phyloP scores from a whole-genome alignment of 2,329 filamentous ascomycete genomes.

The Ceratocystis lukuohia region DNA sequence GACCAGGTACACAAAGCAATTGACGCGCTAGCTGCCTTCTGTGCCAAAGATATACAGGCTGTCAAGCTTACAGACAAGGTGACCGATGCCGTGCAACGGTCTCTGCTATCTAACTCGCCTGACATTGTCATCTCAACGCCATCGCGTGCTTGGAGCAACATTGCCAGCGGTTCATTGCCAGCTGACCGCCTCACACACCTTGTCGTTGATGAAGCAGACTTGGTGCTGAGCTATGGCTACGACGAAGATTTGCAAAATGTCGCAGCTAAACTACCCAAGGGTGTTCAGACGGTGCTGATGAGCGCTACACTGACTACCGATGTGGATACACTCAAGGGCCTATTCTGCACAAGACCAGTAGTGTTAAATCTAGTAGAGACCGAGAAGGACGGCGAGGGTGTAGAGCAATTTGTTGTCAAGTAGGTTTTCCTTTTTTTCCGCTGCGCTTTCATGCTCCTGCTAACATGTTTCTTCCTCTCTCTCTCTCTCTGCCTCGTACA shows the following conservation, averaged over 20 bases:
- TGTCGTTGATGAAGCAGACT: conserved; percentile 86
- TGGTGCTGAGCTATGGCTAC: conserved; percentile 89
- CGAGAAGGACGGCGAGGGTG: conserved; percentile 59
- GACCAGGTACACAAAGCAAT: conserved; percentile 76
- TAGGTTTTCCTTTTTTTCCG: conserved; percentile 24
- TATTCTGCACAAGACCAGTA: conserved; percentile 73
- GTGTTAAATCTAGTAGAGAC: conserved; percentile 66
- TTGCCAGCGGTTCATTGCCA: conserved; percentile 50
- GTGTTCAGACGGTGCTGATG: conserved; percentile 83
- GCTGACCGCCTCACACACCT: conserved; percentile 60
- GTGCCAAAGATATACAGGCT: conserved; percentile 66
- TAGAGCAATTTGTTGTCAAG: conserved; percentile 81
- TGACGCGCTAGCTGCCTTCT: conserved; percentile 65
- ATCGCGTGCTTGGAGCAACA: conserved; percentile 63
- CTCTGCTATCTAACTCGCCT: conserved; percentile 70
- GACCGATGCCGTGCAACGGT: conserved; percentile 74
- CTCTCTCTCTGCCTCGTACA: conserved; percentile 37
- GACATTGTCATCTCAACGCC: conserved; percentile 89
- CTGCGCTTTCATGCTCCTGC: background rate
- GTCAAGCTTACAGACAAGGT: conserved; percentile 86
- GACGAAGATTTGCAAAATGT: conserved; percentile 77
- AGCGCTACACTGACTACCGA: conserved; percentile 85
- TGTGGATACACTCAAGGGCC: conserved; percentile 66
- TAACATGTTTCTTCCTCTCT: conserved; percentile 23
- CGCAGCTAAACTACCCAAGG: conserved; percentile 63